Evolutionary conservation across 768 basidiomycete species (phyloP).

Genomic region (Amanita rubescens): DNA sequence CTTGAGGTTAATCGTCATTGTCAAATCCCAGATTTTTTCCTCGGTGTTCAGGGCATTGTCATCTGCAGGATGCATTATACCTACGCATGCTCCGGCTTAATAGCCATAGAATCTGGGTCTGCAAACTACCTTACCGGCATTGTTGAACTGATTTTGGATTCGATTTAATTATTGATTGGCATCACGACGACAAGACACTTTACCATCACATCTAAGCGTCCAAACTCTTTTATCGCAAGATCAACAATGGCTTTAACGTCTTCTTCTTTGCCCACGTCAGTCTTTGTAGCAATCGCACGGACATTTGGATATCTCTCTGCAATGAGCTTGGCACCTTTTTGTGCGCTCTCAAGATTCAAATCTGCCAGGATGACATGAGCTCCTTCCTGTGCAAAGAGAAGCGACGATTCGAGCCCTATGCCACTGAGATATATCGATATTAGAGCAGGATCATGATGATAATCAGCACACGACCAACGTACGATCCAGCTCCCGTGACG

Average conservation of each 20-base stretch:
- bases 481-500: slow-evolving; percentile 88
- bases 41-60: slow-evolving; percentile 96
- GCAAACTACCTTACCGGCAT: slow-evolving; percentile 51
- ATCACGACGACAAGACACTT: slow-evolving; percentile 12
- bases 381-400: slow-evolving; percentile 92
- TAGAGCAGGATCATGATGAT: slow-evolving; percentile 13
- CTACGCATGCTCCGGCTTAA: slow-evolving; percentile 26
- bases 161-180: neutral
- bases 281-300: slow-evolving; percentile 60
- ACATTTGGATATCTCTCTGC: slow-evolving; percentile 59
- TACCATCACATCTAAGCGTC: slow-evolving; percentile 94
- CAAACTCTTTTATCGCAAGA: slow-evolving; percentile 73
- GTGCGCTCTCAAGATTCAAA: slow-evolving; percentile 69
- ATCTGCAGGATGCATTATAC: slow-evolving; percentile 97
- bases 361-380: slow-evolving; percentile 88
- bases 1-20: slow-evolving; percentile 92
- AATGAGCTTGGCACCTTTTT: slow-evolving; percentile 62
- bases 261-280: slow-evolving; percentile 84
- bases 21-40: slow-evolving; percentile 93
- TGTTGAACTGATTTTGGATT: slow-evolving; percentile 69
- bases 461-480: slow-evolving; percentile 25
- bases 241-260: slow-evolving; percentile 83
- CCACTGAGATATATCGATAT: slow-evolving; percentile 47
- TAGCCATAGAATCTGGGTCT: neutral
- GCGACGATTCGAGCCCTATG: slow-evolving; percentile 92